Conservation (phyloP, 805 yeast genomes). For the Metschnikowia chrysomelidarum region DNA sequence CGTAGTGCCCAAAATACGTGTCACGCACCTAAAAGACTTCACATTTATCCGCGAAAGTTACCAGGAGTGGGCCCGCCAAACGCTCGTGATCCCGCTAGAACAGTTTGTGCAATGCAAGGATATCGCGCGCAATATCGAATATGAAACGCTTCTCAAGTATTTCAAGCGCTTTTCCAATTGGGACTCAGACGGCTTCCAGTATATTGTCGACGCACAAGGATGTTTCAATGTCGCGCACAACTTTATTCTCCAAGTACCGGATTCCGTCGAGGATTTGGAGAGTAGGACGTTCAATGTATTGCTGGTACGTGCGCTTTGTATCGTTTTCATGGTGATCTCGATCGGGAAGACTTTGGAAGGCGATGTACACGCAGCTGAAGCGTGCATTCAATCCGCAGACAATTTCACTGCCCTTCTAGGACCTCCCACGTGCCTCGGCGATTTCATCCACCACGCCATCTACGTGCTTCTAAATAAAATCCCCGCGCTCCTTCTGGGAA, state of each 20-base stretch:
- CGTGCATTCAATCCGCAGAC: conserved; percentile 10
- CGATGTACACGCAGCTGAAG: conserved; percentile 3
- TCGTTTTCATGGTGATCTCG: conserved; percentile 12
- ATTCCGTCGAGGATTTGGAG: conserved; percentile 2
- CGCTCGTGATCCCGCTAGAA: conserved; percentile 5
- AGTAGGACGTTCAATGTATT: conserved; percentile 7
- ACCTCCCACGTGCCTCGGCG: conserved; percentile 11
- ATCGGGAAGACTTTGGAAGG: conserved; percentile 10
- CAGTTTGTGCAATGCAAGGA: conserved; percentile 2
- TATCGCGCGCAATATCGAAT: conserved; percentile 6
- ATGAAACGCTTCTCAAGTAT: conserved; percentile 6
- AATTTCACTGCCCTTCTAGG: conserved; percentile 8
- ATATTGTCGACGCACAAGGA: conserved; percentile 12
- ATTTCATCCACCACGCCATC: conserved; percentile 13
- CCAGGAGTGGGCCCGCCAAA: conserved; percentile 6
- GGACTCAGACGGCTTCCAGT: conserved; percentile 13
- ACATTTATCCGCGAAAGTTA: conserved; percentile 10
- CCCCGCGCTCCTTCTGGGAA: conserved; percentile 8
- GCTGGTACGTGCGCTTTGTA: conserved; percentile 10
- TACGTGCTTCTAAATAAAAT: conserved; percentile 12
- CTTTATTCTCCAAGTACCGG: conserved; percentile 7
- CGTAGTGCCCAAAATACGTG: conserved; percentile 9
- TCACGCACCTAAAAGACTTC: conserved; percentile 10
- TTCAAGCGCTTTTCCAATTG: conserved; percentile 11
- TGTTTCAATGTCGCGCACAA: conserved; percentile 14